Evolutionary conservation across 2,329 filamentous ascomycete species (phyloP).

Genomic region (Teratosphaeria nubilosa): DNA sequence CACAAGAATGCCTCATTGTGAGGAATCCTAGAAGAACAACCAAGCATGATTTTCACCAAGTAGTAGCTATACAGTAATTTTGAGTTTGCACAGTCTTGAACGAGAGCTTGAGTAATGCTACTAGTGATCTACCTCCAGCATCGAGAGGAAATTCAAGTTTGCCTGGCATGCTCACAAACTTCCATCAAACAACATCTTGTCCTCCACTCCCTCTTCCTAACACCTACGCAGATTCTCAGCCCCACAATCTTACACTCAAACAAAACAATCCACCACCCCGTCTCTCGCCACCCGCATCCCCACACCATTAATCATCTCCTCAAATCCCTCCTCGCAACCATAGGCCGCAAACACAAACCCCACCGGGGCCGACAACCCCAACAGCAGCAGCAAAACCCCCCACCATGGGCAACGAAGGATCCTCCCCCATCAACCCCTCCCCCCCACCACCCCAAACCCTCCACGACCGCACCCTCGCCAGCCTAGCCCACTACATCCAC

Average conservation of each 20-base stretch:
- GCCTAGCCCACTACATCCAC: constrained; percentile 71
- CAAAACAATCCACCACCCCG: not conserved
- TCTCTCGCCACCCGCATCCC: not conserved
- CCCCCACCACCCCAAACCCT: constrained; percentile 53
- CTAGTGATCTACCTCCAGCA: no score
- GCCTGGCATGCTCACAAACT: not conserved
- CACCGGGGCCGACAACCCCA: constrained; percentile 26
- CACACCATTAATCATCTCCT: not conserved
- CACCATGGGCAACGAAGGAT: constrained; percentile 83
- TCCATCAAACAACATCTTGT: not conserved
- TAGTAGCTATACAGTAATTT: no score
- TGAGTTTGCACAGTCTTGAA: no score
- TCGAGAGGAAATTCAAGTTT: not conserved
- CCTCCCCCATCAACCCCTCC: constrained; percentile 53
- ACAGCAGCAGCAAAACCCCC: constrained; percentile 16
- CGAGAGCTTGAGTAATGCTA: not conserved
- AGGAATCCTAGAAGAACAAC: no score
- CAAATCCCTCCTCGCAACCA: constrained; percentile 25
- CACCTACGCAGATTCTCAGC: not conserved
- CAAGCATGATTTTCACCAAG: no score
- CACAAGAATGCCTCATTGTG: no score
- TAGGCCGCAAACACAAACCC: constrained; percentile 42
- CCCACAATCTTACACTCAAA: not conserved
- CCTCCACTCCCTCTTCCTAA: not conserved
- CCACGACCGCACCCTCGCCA: constrained; percentile 56